These are phyloP conservation scores for Biscogniauxia sp. DNA, from an alignment of 2,329 filamentous ascomycete species.

Conservation along the genomic window DNA sequence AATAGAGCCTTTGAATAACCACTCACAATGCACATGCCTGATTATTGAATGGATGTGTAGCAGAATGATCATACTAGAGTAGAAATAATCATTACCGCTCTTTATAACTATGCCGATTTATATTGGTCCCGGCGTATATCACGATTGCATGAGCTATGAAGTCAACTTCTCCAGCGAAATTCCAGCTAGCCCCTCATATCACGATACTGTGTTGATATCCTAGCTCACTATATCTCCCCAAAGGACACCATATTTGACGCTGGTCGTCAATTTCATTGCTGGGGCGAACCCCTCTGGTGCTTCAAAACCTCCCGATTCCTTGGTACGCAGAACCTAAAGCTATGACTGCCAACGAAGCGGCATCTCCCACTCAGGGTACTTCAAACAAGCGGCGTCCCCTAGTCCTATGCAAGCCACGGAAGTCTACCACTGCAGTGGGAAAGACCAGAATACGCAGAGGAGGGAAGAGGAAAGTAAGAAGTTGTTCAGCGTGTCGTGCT, in stretches of 20 bases:
- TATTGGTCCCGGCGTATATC: no score
- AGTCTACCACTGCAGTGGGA: neutral
- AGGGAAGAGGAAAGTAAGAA: slow-evolving; percentile 8
- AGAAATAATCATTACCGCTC: no score
- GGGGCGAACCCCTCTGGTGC: neutral
- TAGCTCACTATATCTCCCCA: no score
- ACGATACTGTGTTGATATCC: neutral
- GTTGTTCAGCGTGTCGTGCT: slow-evolving; percentile 17
- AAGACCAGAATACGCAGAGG: slow-evolving; percentile 13
- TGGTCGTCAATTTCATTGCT: neutral
- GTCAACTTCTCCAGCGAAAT: neutral
- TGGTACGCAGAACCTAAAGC: neutral
- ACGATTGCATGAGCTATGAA: no score
- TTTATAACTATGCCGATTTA: no score
- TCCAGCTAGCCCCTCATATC: neutral
- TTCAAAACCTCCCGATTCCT: neutral
- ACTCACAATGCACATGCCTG: no score
- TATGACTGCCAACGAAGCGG: neutral
- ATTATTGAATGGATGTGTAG: no score
- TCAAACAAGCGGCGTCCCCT: neutral
- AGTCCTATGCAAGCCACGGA: neutral
- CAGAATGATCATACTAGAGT: no score
- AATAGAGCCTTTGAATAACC: no score
- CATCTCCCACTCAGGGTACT: neutral
- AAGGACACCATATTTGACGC: neutral